A percentile compares a stretch with the other conserved stretches of the same genome.
These are phyloP conservation scores for Suhomyces sp. DNA, from an alignment of 805 yeast genomes.

Conservation along the genomic window DNA sequence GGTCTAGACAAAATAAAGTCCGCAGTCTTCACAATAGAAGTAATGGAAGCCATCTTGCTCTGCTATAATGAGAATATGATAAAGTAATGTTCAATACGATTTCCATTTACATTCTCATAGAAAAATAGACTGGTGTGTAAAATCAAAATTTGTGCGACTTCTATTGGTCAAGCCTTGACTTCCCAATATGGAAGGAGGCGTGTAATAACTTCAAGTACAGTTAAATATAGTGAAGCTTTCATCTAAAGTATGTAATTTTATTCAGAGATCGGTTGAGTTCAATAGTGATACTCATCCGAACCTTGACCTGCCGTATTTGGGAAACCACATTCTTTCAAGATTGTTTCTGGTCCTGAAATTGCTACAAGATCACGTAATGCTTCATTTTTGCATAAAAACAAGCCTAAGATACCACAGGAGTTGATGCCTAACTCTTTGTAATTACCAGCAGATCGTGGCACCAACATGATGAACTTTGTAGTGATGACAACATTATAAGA, in stretches of 20 bases:
- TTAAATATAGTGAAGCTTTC: background rate
- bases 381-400: constrained; percentile 71
- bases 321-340: constrained; percentile 67
- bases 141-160: constrained; percentile 19
- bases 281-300: constrained; percentile 68
- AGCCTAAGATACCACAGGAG: constrained; percentile 77
- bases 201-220: too few relatives aligned
- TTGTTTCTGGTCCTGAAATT: constrained; percentile 46
- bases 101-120: too few relatives aligned
- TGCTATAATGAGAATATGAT: background rate
- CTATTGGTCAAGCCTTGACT: constrained; percentile 29
- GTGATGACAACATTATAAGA: constrained; percentile 85
- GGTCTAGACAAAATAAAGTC: constrained; percentile 84
- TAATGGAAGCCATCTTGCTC: constrained; percentile 53
- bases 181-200: constrained; percentile 21
- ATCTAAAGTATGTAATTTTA: background rate
- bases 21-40: constrained; percentile 70
- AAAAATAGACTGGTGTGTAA: constrained; percentile 3
- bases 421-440: constrained; percentile 64
- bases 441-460: constrained; percentile 70
- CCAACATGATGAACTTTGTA: constrained; percentile 75
- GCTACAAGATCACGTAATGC: constrained; percentile 50
- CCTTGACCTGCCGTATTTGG: constrained; percentile 56
- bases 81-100: too few relatives aligned
- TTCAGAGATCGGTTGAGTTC: constrained; percentile 12